Percentiles rank a stretch among this genome's conserved stretches.
These are phyloP conservation scores for Stachybotrys echinatus DNA, from an alignment of 2,329 filamentous ascomycete genomes.

Conservation along the genomic window DNA sequence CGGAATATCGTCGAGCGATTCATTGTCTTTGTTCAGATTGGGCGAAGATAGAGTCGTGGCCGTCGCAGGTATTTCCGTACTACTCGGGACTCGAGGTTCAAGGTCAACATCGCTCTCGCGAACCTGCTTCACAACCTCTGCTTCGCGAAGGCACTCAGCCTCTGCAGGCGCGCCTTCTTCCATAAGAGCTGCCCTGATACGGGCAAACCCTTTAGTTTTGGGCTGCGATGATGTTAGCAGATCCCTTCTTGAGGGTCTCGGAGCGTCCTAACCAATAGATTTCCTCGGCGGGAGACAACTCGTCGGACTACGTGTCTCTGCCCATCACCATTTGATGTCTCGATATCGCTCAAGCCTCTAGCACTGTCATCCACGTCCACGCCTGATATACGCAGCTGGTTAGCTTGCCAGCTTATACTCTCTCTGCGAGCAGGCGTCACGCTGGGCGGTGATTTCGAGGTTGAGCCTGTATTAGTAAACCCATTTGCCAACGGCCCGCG, in stretches of 20 bases:
- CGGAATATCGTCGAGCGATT: constrained; percentile 62
- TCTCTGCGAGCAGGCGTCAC: constrained; percentile 62
- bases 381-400: constrained; percentile 76
- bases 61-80: constrained; percentile 40
- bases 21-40: constrained; percentile 52
- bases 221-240: constrained; percentile 52
- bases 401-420: constrained; percentile 85
- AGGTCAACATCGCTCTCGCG: constrained; percentile 77
- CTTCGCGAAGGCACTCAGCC: constrained; percentile 82
- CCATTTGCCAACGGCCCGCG: constrained; percentile 47
- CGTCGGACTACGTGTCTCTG: constrained; percentile 75
- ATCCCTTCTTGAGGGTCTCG: not conserved
- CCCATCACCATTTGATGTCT: constrained; percentile 45
- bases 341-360: constrained; percentile 62
- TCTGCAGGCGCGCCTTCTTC: constrained; percentile 88
- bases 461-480: constrained; percentile 32
- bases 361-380: constrained; percentile 60
- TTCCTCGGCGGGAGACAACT: constrained; percentile 80
- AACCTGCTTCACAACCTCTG: constrained; percentile 92
- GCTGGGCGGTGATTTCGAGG: constrained; percentile 72
- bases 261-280: constrained; percentile 61
- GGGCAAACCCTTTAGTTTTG: constrained; percentile 92
- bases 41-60: constrained; percentile 65
- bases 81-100: constrained; percentile 35
- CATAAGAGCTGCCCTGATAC: constrained; percentile 81